Evolutionary conservation across 179 eudicot genomes (phyloP).

Genomic region (Actinidia arguta): DNA sequence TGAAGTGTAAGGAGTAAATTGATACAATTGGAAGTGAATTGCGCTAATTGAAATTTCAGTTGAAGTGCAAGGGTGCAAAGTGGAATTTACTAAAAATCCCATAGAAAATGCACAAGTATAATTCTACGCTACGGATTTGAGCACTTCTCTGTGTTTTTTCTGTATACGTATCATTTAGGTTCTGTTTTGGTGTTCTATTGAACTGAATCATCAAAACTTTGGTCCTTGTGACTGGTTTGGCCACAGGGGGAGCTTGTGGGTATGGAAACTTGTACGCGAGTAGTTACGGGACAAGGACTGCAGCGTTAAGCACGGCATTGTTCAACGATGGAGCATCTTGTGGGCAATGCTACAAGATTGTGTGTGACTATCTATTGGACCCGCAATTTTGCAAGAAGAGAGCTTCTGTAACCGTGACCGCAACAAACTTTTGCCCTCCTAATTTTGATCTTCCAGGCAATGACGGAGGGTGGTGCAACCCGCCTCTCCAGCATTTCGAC

Average conservation of each 20-base stretch:
- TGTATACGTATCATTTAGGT: no score
- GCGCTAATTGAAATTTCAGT: no score
- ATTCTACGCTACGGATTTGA: no score
- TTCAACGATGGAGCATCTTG: conserved; percentile 72
- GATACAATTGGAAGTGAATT: no score
- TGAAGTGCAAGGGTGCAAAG: no score
- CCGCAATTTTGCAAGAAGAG: conserved; percentile 61
- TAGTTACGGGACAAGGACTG: conserved; percentile 64
- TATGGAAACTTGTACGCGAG: conserved; percentile 60
- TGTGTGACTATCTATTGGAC: conserved; percentile 52
- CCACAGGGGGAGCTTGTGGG: conserved; percentile 75
- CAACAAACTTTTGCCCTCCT: conserved; percentile 82
- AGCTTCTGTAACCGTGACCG: conserved; percentile 55
- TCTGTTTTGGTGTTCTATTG: no score
- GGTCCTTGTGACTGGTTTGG: conserved; percentile 7
- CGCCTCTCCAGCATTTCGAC: conserved; percentile 74
- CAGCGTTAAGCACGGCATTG: conserved; percentile 72
- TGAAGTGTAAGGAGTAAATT: no score
- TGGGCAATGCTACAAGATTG: conserved; percentile 70
- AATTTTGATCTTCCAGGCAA: conserved; percentile 54
- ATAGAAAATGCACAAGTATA: no score
- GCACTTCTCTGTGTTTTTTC: no score
- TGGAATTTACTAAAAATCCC: no score
- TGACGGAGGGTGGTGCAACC: conserved; percentile 80
- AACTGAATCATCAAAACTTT: neutral